Conservation (phyloP, 495 filamentous ascomycete species). For the Neurospora intermedia region DNA sequence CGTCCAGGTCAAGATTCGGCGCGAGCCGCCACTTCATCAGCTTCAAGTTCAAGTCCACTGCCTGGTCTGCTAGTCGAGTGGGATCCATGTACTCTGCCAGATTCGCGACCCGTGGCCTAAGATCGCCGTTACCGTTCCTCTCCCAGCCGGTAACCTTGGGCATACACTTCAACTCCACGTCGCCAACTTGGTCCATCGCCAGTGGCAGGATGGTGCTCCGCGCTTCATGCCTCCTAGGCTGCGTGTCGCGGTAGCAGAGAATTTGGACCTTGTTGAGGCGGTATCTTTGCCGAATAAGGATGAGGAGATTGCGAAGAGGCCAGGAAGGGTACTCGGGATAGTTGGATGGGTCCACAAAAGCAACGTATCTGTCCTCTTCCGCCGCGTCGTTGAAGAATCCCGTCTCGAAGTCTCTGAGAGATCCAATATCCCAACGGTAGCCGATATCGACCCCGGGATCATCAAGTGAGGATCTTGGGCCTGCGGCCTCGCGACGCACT, state of each 20-base stretch:
- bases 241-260: slow-evolving; percentile 82
- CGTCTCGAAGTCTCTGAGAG: slow-evolving; percentile 65
- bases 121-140: slow-evolving; percentile 62
- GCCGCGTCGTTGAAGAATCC: slow-evolving; percentile 72
- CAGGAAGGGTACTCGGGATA: slow-evolving; percentile 79
- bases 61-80: slow-evolving; percentile 72
- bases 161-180: slow-evolving; percentile 37
- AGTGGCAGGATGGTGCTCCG: slow-evolving; percentile 70
- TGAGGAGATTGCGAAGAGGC: slow-evolving; percentile 83
- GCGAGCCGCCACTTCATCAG: slow-evolving; percentile 98
- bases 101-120: slow-evolving; percentile 64
- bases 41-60: slow-evolving; percentile 95
- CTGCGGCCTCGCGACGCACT: slow-evolving; percentile 32
- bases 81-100: slow-evolving; percentile 91
- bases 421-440: slow-evolving; percentile 63
- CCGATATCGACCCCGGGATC: slow-evolving; percentile 35
- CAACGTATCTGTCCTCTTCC: slow-evolving; percentile 62
- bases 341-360: slow-evolving; percentile 87
- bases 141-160: slow-evolving; percentile 96
- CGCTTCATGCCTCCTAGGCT: slow-evolving; percentile 60
- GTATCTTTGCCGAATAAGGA: slow-evolving; percentile 77
- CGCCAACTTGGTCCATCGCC: slow-evolving; percentile 38
- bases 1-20: slow-evolving; percentile 75
- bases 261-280: slow-evolving; percentile 67
- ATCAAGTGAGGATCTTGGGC: slow-evolving; percentile 15